phyloP scores from a whole-genome alignment of 2,329 filamentous ascomycete species.

The Fusarium duplospermum region DNA sequence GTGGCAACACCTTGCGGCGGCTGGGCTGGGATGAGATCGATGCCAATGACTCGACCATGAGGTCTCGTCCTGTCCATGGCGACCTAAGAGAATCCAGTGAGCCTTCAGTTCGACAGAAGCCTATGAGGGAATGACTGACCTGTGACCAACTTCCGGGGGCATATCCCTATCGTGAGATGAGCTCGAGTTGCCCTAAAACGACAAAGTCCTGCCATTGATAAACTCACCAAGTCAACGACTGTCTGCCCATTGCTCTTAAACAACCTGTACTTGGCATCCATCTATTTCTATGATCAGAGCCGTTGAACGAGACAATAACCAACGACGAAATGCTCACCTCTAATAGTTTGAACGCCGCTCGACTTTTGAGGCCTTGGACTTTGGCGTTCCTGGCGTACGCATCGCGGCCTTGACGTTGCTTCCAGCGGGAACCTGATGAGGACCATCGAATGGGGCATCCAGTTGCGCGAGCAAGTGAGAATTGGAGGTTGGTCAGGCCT shows the following conservation, averaged over 20 bases:
- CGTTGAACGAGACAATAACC: no score
- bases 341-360: slow-evolving; percentile 92
- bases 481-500: neutral
- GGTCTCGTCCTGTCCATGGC: slow-evolving; percentile 83
- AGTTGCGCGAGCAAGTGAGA: neutral
- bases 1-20: slow-evolving; percentile 92
- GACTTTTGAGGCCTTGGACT: slow-evolving; percentile 84
- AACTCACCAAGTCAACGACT: slow-evolving; percentile 84
- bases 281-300: slow-evolving; percentile 59
- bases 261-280: slow-evolving; percentile 83
- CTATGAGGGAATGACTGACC: slow-evolving; percentile 52
- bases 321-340: slow-evolving; percentile 65
- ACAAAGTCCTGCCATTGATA: neutral
- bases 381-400: slow-evolving; percentile 79
- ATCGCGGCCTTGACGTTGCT: slow-evolving; percentile 80
- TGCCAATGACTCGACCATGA: slow-evolving; percentile 83
- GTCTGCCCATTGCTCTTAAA: slow-evolving; percentile 81
- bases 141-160: slow-evolving; percentile 81
- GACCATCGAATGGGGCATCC: slow-evolving; percentile 29
- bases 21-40: slow-evolving; percentile 93
- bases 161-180: slow-evolving; percentile 69
- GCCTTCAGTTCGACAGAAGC: neutral
- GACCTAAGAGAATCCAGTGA: slow-evolving; percentile 65
- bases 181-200: neutral
- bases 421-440: slow-evolving; percentile 82